These are phyloP conservation scores for Gautieria morchelliformis DNA, from an alignment of 768 basidiomycete species.

Conservation along the genomic window DNA sequence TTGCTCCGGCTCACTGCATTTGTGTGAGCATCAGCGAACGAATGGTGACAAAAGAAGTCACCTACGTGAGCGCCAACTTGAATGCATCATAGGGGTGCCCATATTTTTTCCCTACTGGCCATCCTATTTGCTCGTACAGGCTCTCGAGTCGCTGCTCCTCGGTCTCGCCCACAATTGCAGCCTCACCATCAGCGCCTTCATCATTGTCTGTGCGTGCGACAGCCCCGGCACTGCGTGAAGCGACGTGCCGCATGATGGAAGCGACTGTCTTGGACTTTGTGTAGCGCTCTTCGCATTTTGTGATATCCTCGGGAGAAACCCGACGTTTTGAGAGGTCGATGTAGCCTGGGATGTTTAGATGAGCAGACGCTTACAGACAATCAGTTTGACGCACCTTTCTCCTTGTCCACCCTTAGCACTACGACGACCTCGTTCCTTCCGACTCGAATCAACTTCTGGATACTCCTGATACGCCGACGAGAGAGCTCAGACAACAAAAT, in stretches of 20 bases:
- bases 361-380: not conserved
- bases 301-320: slow-evolving; percentile 95
- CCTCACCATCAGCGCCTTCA: slow-evolving; percentile 26
- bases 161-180: slow-evolving; percentile 32
- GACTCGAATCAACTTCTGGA: slow-evolving; percentile 95
- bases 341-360: slow-evolving; percentile 51
- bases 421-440: slow-evolving; percentile 98
- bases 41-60: slow-evolving; percentile 8
- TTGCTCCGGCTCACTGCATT: slow-evolving; percentile 54
- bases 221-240: slow-evolving; percentile 38
- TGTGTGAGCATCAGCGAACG: not conserved
- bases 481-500: slow-evolving; percentile 98
- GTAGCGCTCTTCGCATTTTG: slow-evolving; percentile 97
- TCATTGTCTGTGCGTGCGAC: slow-evolving; percentile 32
- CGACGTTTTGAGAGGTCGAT: slow-evolving; percentile 98
- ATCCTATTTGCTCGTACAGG: slow-evolving; percentile 84
- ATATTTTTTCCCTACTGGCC: slow-evolving; percentile 88
- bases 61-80: slow-evolving; percentile 90
- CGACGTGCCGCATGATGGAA: slow-evolving; percentile 86
- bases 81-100: slow-evolving; percentile 97
- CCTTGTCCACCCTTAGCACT: slow-evolving; percentile 95
- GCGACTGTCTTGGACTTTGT: slow-evolving; percentile 97
- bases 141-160: slow-evolving; percentile 78
- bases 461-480: slow-evolving; percentile 88
- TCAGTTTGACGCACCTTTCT: slow-evolving; percentile 62